Base-by-base conservation (phyloP, 2,329 filamentous ascomycete genomes). In the Cercospora zeina region DNA sequence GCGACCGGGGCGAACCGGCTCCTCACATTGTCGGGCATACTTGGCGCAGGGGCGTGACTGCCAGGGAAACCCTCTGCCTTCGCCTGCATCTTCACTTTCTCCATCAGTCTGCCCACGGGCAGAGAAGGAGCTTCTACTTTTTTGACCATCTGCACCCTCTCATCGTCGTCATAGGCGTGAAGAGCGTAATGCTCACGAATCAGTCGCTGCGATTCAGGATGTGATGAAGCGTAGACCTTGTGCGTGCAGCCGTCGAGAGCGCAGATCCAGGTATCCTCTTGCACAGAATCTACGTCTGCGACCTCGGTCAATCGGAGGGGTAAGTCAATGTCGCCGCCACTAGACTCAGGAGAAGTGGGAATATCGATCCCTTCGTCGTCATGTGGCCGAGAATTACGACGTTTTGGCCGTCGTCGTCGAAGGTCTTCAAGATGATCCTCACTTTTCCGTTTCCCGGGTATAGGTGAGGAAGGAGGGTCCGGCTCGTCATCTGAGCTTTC, bases 241-340 rank as follows among this genome's bases (percentile, higher is more conserved):
- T 86, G 86, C 37, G 77, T 77, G 69, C 89, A 91, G 24, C 82
- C 86, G 10, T 85, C 83, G 64, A 88, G 81, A 4, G 82, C 82
- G 69, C 89, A 91, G 1, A 77, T 78, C 88, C 88, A 91, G 0
- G 85, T 85, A 58, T 87, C 83, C 63, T 73, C 69, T 58, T 74
- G 72, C 2, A 71, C 56, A 7, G 69, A 68, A 53, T 73, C 70
- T 16, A 54, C 50, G 30, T 63, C 49, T 16, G 63, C 64, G 14
- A 64, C 58, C 16, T 58, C 39, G 33, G 49, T 30, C 3, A 61
- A 50, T 34, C 80, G 76, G 2, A 77, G 57, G 14, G 64, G 62
- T 5, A 62, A 39, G 19, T 64, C 58, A 8, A 58, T 37, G 5
- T 59, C 37, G 13, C 59, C 59, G n/a, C 59, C 50, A 11, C 57